These are phyloP conservation scores for Exophiala oligosperma DNA, from an alignment of 2,329 filamentous ascomycete species.

Conservation along the genomic window DNA sequence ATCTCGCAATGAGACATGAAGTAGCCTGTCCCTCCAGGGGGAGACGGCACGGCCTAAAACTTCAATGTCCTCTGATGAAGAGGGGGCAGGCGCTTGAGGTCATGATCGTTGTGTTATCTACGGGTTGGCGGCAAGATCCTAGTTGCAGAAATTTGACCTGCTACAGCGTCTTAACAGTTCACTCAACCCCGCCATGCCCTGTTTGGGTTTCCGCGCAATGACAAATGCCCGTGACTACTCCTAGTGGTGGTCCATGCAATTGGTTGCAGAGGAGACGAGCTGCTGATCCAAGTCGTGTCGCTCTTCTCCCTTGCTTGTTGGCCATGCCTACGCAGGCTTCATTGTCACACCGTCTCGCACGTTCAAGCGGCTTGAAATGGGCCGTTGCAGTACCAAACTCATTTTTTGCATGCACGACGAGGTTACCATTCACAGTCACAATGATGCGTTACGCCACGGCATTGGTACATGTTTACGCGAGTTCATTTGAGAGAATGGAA, in stretches of 20 bases:
- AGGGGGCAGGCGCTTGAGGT: conserved; percentile 8
- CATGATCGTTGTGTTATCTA: conserved; percentile 17
- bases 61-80: conserved; percentile 3
- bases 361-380: conserved; percentile 1
- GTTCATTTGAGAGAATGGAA: neutral
- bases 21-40: neutral
- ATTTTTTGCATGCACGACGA: conserved; percentile 5
- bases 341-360: neutral
- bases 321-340: neutral
- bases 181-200: conserved; percentile 10
- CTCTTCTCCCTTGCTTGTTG: neutral
- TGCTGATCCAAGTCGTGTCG: conserved; percentile 13
- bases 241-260: conserved; percentile 3
- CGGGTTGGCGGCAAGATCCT: conserved; percentile 18
- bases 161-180: conserved; percentile 6
- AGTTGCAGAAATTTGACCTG: conserved; percentile 18
- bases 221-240: conserved; percentile 9
- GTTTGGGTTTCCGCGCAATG: conserved; percentile 13
- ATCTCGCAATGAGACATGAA: conserved; percentile 24
- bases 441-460: neutral
- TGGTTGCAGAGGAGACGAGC: conserved; percentile 3
- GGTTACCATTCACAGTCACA: conserved; percentile 1
- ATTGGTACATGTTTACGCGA: neutral
- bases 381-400: neutral
- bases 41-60: conserved; percentile 3